Conservation (phyloP, 139 green algal genomes). For the Prasinococcaceae sp. region DNA sequence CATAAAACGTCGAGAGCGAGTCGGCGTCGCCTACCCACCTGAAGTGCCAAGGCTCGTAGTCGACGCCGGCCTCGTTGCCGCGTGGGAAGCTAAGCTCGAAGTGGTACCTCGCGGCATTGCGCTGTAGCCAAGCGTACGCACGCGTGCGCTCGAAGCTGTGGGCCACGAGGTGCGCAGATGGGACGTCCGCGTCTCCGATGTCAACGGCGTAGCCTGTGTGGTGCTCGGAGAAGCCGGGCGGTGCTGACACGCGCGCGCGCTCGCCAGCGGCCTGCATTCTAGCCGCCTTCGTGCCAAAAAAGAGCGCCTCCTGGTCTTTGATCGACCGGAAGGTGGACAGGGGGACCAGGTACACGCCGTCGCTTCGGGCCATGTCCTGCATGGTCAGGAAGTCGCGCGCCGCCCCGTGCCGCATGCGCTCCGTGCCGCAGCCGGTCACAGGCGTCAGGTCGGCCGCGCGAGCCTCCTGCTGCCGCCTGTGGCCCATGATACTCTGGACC, state of each 20-base stretch:
- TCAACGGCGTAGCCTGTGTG: conserved; percentile 35
- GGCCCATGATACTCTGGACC: no score
- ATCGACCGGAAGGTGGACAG: conserved; percentile 11
- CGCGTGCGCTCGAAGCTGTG: conserved; percentile 16
- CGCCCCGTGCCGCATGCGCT: not conserved
- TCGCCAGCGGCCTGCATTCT: conserved; percentile 5
- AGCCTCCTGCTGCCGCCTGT: no score
- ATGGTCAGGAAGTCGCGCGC: conserved; percentile 4
- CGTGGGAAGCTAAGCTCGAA: conserved; percentile 35
- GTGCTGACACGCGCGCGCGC: conserved; percentile 24
- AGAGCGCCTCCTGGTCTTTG: conserved; percentile 12
- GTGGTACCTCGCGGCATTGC: conserved; percentile 22
- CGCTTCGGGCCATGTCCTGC: conserved; percentile 8
- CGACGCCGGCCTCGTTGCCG: conserved; percentile 22
- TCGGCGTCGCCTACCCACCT: conserved; percentile 25
- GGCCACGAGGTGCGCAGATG: no score
- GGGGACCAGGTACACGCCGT: conserved; percentile 11
- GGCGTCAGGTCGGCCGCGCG: no score
- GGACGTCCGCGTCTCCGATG: conserved; percentile 26
- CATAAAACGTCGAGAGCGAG: conserved; percentile 22
- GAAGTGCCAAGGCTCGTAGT: conserved; percentile 36
- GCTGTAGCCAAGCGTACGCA: conserved; percentile 25
- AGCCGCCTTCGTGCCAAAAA: conserved; percentile 14
- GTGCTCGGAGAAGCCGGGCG: conserved; percentile 31
- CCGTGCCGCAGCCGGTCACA: no score